Evolutionary conservation across 306 rosid genomes (phyloP), one percentile per base, ranked within the genome.

Genomic region (Vigna unguiculata): DNA sequence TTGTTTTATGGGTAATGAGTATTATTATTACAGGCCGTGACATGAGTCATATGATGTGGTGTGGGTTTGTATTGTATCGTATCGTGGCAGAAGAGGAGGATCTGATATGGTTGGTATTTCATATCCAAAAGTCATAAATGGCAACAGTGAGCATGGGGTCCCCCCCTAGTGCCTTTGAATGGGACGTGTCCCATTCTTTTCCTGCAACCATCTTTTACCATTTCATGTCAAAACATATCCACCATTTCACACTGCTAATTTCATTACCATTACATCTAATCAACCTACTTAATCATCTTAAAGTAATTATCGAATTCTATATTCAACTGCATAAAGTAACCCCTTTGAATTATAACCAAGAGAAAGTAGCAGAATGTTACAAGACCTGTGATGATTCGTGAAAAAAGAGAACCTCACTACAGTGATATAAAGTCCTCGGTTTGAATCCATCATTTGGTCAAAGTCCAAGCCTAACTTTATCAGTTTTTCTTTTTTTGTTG

Each of bases 101-200:
- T 71, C 67, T 60, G 53, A 16, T 40, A 9, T 10, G 65, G 69
- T 70, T 58, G 63, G 70, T 53, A 55, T 71, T 19, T 62, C 32
- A 78, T 52, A 72, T 72, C 71, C 49, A 40, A 48, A 63, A 72
- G 78, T 64, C 52, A 80, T 63, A 72, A 43, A 63, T 80, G 74
- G 60, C 41, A 32, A 53, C 71, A 20, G 34, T 45, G 28, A 24
- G 79, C 53, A 73, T 81, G 51, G 79, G 79, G 49, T 43, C 78
- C 76, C 71, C 71, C 43, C 41, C 22, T 0, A 0, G 15, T 58
- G 7, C 38, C 15, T 13, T 79, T 79, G 72, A 71, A 58, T 78
- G 62, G 4, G 78, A 79, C 67, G 65, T 78, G 65, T 71, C 82
- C 54, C 17, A 3, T 60, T 60, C 57, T 61, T 71, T 71, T 61